Conservation (phyloP, 345 rosid species). For the Hibiscus mutabilis region DNA sequence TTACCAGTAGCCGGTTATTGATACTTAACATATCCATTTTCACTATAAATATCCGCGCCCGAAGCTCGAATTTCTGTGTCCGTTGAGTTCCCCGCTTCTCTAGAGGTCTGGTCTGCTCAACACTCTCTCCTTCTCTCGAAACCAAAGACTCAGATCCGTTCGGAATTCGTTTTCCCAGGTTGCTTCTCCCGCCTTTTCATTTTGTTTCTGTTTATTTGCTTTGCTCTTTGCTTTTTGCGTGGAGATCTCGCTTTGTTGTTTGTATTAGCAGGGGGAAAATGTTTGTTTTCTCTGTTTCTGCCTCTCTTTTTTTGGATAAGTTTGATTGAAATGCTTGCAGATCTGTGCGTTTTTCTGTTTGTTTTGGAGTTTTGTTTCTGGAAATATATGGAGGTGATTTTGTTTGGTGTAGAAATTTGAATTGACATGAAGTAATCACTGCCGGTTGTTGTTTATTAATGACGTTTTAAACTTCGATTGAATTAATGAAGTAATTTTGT, state of each 20-base stretch:
- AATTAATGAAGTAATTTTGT: not conserved
- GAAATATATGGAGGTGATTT: not conserved
- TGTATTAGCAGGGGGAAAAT: not conserved
- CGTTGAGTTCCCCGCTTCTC: not conserved
- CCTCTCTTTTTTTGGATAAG: not conserved
- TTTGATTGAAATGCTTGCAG: conserved; percentile 8
- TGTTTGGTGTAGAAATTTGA: not conserved
- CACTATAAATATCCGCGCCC: conserved; percentile 20
- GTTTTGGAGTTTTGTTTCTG: conserved; percentile 2
- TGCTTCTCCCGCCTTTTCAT: not conserved
- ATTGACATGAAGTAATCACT: not conserved
- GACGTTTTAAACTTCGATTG: not conserved
- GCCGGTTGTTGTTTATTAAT: not conserved
- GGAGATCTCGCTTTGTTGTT: not conserved
- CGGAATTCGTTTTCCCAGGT: conserved; percentile 13
- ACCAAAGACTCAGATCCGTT: conserved; percentile 8
- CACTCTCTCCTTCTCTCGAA: not conserved
- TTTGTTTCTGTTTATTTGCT: not conserved
- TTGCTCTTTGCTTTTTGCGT: not conserved
- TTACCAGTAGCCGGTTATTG: conserved; percentile 6
- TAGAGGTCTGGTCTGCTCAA: conserved; percentile 16
- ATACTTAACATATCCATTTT: not conserved
- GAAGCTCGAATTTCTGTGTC: not conserved
- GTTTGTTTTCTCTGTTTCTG: not conserved
- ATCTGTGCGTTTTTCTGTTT: conserved; percentile 9